Percentiles rank a stretch among this genome's conserved stretches.
Evolutionary conservation across 495 filamentous ascomycete species (phyloP).

Genomic region (Neurospora tetraspora): DNA sequence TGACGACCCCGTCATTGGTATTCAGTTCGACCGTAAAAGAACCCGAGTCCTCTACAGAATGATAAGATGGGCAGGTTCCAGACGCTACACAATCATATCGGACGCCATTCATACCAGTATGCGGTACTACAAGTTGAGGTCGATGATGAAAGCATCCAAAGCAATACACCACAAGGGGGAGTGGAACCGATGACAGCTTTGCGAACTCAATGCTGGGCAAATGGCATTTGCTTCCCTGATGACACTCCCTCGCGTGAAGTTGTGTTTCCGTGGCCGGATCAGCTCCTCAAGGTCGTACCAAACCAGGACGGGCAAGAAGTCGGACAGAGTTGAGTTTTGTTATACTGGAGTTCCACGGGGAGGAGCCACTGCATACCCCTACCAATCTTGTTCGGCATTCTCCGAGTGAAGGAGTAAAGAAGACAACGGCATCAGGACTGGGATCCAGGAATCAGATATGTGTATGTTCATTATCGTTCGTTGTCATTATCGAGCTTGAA

Average conservation of each 20-base stretch:
- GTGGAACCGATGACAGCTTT: background rate
- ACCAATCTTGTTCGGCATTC: background rate
- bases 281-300: background rate
- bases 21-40: background rate
- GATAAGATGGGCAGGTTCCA: no score
- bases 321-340: background rate
- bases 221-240: background rate
- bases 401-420: background rate
- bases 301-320: background rate
- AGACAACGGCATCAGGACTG: background rate
- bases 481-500: background rate
- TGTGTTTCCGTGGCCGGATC: background rate
- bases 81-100: no score
- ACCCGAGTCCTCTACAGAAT: background rate
- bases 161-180: background rate
- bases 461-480: background rate
- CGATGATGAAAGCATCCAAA: no score
- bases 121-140: background rate
- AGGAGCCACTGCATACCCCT: background rate
- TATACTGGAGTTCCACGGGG: background rate
- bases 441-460: background rate
- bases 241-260: background rate
- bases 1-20: background rate
- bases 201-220: background rate
- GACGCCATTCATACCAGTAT: background rate